Base-by-base conservation (phyloP, 1,284 basidiomycete genomes). In the Ganoderma lucidum region DNA sequence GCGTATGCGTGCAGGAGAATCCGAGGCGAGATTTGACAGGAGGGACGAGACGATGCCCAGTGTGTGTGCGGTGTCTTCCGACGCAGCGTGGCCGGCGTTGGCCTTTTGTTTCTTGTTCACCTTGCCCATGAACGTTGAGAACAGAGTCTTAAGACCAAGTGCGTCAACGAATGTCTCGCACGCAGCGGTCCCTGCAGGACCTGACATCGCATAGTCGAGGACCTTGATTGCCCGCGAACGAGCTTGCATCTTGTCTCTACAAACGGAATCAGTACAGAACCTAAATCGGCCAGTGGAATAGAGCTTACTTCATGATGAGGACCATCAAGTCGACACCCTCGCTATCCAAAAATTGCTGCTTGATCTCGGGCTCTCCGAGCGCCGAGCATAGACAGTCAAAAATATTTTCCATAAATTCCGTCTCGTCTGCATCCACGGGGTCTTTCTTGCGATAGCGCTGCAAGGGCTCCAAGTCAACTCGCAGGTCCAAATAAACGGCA, bases 271-370 rank as follows among this genome's bases (percentile, higher is more conserved):
- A 37, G 15, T 15, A 39, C 37, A 19, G 28, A 14, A 10, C 0
- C 30, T 3, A 28, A 30, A 8, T 6, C 0, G 28, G 35, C 19
- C 12, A 19, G n/a, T 15, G 19, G 4, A 41, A 8, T 64, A 74
- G 35, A 37, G 81, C 90, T 60, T 74, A 96, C 94, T 93, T 96
- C 90, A 99, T 94, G 85, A 99, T 93, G 70, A 99, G 84, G 28
- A 98, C 88, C 96, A 99, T 98, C 32, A 99, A 86, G 76, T 99
- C 98, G 14, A 96, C 90, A 1, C 98, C 98, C 80, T 99, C 98
- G 12, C 91, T 92, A n/a, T 91, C 87, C 10, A 96, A 81, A 82
- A 99, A 98, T 1, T 88, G 81, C n/a, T 85, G 79, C 80, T 98
- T 98, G 79, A 93, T 89, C 63, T 90, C 84, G 3, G 90, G 83